Evolutionary conservation across 106 monocot genomes (phyloP).

Genomic region (Acorus gramineus): DNA sequence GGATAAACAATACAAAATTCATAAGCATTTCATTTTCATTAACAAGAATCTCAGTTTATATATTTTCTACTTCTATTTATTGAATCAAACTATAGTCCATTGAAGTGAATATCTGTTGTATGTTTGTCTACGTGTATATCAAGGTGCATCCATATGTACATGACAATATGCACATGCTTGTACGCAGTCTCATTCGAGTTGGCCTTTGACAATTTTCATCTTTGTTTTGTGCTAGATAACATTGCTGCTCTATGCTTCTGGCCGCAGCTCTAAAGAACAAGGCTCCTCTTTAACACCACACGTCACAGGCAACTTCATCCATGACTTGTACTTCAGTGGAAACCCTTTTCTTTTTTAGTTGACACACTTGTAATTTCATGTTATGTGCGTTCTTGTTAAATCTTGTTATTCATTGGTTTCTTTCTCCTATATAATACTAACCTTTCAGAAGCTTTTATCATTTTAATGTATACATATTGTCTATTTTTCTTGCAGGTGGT

Average conservation of each 20-base stretch:
- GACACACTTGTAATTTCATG: not conserved
- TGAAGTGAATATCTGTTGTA: no score
- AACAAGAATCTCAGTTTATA: no score
- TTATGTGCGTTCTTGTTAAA: not conserved
- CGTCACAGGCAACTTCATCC: conserved; percentile 61
- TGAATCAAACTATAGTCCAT: no score
- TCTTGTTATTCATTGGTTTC: no score
- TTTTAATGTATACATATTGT: not conserved
- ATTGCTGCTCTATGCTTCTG: conserved; percentile 42
- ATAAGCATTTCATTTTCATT: no score
- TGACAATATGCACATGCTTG: not conserved
- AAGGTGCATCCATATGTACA: no score
- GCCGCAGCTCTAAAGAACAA: conserved; percentile 36
- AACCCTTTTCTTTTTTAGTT: conserved; percentile 5
- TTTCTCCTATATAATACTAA: not conserved
- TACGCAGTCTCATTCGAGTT: not conserved
- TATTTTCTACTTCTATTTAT: no score
- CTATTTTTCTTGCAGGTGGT: conserved; percentile 47
- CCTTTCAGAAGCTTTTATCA: not conserved
- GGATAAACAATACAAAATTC: no score
- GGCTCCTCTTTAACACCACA: conserved; percentile 83
- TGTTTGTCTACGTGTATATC: no score
- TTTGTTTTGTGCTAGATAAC: conserved; percentile 34
- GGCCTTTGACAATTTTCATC: not conserved
- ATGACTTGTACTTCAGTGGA: conserved; percentile 60